These are phyloP conservation scores for Mycena filopes DNA, from an alignment of 768 basidiomycete genomes.

Conservation along the genomic window DNA sequence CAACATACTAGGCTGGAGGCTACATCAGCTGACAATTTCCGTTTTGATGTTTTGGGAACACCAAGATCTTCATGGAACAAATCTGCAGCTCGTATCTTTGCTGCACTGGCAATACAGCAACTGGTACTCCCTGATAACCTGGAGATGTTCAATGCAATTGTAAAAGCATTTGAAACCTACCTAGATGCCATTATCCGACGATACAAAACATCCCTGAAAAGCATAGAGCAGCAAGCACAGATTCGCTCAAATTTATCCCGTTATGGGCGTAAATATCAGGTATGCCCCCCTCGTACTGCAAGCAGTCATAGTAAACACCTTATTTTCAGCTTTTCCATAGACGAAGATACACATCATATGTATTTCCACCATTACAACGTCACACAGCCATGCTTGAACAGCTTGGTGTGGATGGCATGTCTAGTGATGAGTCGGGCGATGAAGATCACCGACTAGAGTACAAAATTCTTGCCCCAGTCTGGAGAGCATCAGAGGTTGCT, in stretches of 20 bases:
- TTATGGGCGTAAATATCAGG: slow-evolving; percentile 9
- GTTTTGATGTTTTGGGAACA: slow-evolving; percentile 15
- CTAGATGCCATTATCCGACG: slow-evolving; percentile 1
- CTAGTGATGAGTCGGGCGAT: slow-evolving; percentile 38
- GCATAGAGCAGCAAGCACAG: not conserved
- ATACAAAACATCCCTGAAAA: slow-evolving; percentile 1
- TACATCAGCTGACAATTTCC: slow-evolving; percentile 2
- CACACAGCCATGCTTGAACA: slow-evolving; percentile 34
- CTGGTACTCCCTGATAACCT: not conserved
- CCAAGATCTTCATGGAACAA: slow-evolving; percentile 14
- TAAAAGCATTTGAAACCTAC: slow-evolving; percentile 1
- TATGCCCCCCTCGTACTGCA: not conserved
- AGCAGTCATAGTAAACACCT: too few species aligned
- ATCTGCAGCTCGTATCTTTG: slow-evolving; percentile 18
- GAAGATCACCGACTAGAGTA: not conserved
- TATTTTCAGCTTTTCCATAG: slow-evolving; percentile 11
- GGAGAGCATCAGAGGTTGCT: slow-evolving; percentile 29
- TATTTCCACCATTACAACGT: slow-evolving; percentile 18
- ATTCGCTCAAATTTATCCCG: not conserved
- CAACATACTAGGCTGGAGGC: slow-evolving; percentile 1
- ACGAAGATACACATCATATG: slow-evolving; percentile 16
- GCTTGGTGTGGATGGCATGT: slow-evolving; percentile 39
- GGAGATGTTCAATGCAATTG: slow-evolving; percentile 1
- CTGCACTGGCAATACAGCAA: slow-evolving; percentile 1
- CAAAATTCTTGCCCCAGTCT: slow-evolving; percentile 24